Base-by-base conservation (phyloP, 352 stramenopile species). In the Globisporangium radiosum region DNA sequence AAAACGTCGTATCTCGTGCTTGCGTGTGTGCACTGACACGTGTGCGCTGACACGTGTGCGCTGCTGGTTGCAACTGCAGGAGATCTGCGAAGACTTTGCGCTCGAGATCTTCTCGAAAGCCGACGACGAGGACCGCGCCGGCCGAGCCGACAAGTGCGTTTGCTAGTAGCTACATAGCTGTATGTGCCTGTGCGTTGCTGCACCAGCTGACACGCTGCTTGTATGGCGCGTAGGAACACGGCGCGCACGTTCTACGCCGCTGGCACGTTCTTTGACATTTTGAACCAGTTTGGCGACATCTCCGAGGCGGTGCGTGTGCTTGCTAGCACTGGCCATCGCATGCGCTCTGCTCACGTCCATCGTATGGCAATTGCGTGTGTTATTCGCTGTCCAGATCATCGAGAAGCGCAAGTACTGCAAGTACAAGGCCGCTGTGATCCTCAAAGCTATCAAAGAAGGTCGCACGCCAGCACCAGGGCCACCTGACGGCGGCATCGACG, bases 191-290 rank as follows among this genome's bases (percentile, higher is more conserved):
- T 6, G 4, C 52, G 15, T 8, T 51, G 13, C 42, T 47, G 13
- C 42, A 15, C 9, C 42, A 14, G 15, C 45, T 13, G 7, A 44
- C 40, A 1, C 40, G 40, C 40, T 44, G 40, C 40, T 44, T 13
- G 40, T 44, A 7, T 65, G 10, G 55, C 44, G 44, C 13, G 53
- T 59, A 94, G 85, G 62, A 88, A 84, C 59, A 99, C 95, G 15
- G 96, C 96, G 49, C 83, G 90, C 43, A 98, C 88, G 19, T 99
- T 98, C 76, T 98, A 98, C 78, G 95, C 94, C 0, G 95, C 95
- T 2, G 93, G 90, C 42, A 96, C 79, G 10, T 98, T 99, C 72
- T 97, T 98, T 56, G 95, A 99, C 69, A 97, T 98, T 54, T 73
- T 99, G 52, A 86, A 94, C 57, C 96, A 98, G 72, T 99, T 99